Conservation (phyloP, 139 green algal genomes). For the Mesostigma viride region DNA sequence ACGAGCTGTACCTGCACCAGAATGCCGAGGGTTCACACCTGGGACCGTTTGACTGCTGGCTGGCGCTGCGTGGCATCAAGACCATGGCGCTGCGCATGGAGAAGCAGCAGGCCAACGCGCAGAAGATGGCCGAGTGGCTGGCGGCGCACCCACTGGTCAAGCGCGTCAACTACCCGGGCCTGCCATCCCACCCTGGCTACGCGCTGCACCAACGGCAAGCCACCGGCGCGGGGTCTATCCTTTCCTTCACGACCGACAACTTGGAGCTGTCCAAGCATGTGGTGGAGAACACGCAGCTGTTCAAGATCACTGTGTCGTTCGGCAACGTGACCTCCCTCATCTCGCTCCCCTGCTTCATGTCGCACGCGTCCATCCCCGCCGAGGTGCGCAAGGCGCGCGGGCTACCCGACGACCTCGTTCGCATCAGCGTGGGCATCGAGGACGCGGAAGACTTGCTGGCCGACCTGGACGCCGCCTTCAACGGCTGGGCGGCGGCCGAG, state of each 20-base stretch:
- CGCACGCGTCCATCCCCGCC: constrained; percentile 71
- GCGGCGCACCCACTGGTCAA: constrained; percentile 64
- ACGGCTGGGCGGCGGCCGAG: too few relatives aligned
- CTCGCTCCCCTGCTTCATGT: constrained; percentile 96
- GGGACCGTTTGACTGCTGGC: constrained; percentile 92
- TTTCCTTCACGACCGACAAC: constrained; percentile 45
- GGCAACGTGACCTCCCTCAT: constrained; percentile 71
- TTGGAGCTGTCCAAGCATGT: constrained; percentile 46
- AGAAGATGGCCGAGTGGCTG: constrained; percentile 69
- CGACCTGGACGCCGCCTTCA: constrained; percentile 32
- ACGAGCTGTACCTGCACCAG: constrained; percentile 75
- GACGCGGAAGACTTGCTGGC: constrained; percentile 67
- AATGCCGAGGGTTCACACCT: constrained; percentile 83
- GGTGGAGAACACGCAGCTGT: constrained; percentile 72
- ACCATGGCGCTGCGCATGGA: constrained; percentile 95
- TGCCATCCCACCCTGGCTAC: constrained; percentile 26
- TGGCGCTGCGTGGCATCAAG: constrained; percentile 84
- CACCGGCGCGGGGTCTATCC: constrained; percentile 44
- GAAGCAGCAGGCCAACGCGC: constrained; percentile 41
- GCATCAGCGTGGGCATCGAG: constrained; percentile 86
- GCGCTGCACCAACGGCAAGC: constrained; percentile 38
- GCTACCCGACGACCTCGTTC: constrained; percentile 87
- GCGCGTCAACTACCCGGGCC: constrained; percentile 78
- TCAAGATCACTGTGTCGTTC: constrained; percentile 92
- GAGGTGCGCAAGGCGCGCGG: constrained; percentile 72